These are phyloP conservation scores for Cruciata laevipes DNA, from an alignment of 257 asterid genomes.

Conservation along the genomic window DNA sequence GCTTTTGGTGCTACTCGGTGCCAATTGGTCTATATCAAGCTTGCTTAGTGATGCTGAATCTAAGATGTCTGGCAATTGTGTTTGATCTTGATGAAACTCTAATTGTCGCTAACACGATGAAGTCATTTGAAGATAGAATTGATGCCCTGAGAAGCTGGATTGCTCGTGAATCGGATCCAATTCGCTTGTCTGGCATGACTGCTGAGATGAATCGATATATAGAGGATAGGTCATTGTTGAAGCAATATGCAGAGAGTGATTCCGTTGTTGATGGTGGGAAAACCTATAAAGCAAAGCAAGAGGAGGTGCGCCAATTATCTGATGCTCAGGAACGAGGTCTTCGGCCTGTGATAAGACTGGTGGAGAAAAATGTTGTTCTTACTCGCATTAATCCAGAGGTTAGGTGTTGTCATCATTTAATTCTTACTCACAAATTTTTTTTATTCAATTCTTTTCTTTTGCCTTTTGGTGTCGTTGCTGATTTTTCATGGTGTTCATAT, in stretches of 20 bases:
- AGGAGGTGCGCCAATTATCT: slow-evolving; percentile 67
- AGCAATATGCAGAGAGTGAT: slow-evolving; percentile 86
- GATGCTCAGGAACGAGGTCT: slow-evolving; percentile 56
- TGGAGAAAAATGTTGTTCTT: slow-evolving; percentile 78
- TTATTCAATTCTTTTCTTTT: slow-evolving; percentile 11
- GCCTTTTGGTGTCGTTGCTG: neutral
- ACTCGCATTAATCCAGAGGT: slow-evolving; percentile 99
- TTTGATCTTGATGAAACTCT: slow-evolving; percentile 97
- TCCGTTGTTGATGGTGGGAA: slow-evolving; percentile 74
- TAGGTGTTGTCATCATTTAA: slow-evolving; percentile 26
- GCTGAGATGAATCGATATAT: slow-evolving; percentile 90
- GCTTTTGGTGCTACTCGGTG: slow-evolving; percentile 94
- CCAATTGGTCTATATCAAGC: slow-evolving; percentile 62
- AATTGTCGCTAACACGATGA: slow-evolving; percentile 97
- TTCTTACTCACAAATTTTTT: no score
- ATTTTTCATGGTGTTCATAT: neutral
- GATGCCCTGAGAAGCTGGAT: slow-evolving; percentile 64
- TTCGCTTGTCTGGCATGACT: slow-evolving; percentile 74
- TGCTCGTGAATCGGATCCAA: slow-evolving; percentile 65
- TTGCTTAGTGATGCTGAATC: slow-evolving; percentile 74
- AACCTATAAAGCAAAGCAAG: slow-evolving; percentile 52
- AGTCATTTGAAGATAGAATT: slow-evolving; percentile 93
- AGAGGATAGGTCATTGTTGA: slow-evolving; percentile 79
- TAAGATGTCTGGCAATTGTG: slow-evolving; percentile 82
- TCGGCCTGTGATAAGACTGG: slow-evolving; percentile 87